These are phyloP conservation scores for Antrodiella citrinella DNA, from an alignment of 768 basidiomycete genomes.

Conservation along the genomic window DNA sequence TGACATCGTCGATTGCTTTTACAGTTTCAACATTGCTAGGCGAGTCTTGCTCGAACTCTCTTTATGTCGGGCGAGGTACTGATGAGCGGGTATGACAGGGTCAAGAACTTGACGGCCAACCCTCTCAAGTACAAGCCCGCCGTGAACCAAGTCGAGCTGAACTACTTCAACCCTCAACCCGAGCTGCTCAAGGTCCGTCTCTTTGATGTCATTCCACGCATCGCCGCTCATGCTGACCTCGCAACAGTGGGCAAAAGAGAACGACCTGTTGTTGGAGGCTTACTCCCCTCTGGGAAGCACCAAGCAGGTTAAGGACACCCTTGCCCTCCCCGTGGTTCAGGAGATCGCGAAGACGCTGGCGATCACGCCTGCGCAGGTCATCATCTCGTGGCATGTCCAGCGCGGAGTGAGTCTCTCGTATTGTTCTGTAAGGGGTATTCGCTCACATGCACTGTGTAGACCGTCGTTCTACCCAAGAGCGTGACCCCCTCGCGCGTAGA, in stretches of 20 bases:
- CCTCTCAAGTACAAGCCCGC: constrained; percentile 52
- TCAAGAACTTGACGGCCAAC: constrained; percentile 57
- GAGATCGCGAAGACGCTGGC: constrained; percentile 52
- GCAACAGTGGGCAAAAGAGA: constrained; percentile 59
- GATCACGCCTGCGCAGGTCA: constrained; percentile 67
- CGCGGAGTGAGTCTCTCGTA: constrained; percentile 61
- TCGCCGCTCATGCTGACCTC: constrained; percentile 1
- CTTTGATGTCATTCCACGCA: neutral
- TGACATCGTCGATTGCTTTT: too few species aligned
- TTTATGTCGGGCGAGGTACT: neutral
- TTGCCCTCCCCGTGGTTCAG: constrained; percentile 53
- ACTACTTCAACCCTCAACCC: constrained; percentile 69
- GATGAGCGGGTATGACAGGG: constrained; percentile 21
- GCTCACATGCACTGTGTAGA: constrained; percentile 32
- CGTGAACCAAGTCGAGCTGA: constrained; percentile 78
- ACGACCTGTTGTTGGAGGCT: constrained; percentile 59
- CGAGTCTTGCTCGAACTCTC: constrained; percentile 3
- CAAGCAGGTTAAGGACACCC: constrained; percentile 46
- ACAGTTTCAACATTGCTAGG: constrained; percentile 55
- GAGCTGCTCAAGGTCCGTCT: constrained; percentile 55
- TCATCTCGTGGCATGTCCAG: constrained; percentile 73
- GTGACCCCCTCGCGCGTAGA: constrained; percentile 59
- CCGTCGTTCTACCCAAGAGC: constrained; percentile 70
- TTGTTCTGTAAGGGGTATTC: too few species aligned
- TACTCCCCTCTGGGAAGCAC: constrained; percentile 71